phyloP scores from a whole-genome alignment of 2,329 filamentous ascomycete species.

The Sphaceloma murrayae region DNA sequence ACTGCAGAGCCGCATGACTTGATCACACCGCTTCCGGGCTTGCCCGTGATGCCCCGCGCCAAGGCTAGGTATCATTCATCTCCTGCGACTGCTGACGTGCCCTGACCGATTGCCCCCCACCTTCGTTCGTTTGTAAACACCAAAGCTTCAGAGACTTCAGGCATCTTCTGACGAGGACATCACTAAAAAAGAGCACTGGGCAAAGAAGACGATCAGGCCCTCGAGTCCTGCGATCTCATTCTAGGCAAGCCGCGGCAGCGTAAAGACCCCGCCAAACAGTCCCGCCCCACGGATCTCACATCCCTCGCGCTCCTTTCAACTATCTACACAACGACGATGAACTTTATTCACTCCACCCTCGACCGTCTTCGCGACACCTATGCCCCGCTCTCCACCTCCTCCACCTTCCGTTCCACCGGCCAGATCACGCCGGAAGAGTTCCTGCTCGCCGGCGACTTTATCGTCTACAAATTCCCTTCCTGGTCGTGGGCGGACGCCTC shows the following conservation, averaged over 20 bases:
- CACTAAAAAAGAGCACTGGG: no score
- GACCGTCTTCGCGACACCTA: slow-evolving; percentile 87
- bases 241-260: no score
- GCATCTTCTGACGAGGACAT: neutral
- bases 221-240: no score
- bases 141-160: no score
- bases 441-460: slow-evolving; percentile 86
- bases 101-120: slow-evolving; percentile 4
- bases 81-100: no score
- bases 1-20: slow-evolving; percentile 9
- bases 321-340: slow-evolving; percentile 45
- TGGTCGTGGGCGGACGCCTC: slow-evolving; percentile 95
- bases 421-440: slow-evolving; percentile 98
- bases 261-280: neutral
- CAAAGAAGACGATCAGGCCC: no score
- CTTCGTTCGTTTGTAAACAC: no score
- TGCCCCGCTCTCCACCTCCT: slow-evolving; percentile 78
- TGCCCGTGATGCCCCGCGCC: slow-evolving; percentile 14
- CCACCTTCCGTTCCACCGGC: slow-evolving; percentile 85
- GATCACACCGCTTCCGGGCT: slow-evolving; percentile 1
- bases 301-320: neutral
- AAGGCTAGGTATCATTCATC: slow-evolving; percentile 4
- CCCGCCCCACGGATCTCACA: neutral
- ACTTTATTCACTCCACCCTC: slow-evolving; percentile 75
- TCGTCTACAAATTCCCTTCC: slow-evolving; percentile 97